Conservation (phyloP, 345 rosid genomes). For the Hevea brasiliensis region DNA sequence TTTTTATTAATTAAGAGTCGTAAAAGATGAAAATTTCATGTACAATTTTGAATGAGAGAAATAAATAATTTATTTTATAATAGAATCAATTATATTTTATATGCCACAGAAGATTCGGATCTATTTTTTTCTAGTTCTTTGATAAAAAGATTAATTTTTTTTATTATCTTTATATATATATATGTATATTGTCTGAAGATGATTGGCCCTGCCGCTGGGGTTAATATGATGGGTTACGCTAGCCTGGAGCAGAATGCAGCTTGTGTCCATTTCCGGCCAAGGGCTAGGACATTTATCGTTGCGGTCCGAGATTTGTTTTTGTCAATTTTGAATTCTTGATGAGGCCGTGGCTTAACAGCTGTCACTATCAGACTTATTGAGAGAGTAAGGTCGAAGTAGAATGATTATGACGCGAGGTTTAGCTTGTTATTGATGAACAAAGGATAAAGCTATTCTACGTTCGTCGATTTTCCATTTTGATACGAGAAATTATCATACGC, state of each 20-base stretch:
- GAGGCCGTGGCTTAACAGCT: slow-evolving; percentile 65
- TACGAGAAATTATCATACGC: too few relatives aligned
- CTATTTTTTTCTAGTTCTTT: slow-evolving; percentile 2
- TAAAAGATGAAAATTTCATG: too few relatives aligned
- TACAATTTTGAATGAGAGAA: too few relatives aligned
- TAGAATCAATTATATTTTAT: too few relatives aligned
- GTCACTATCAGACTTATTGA: slow-evolving; percentile 45
- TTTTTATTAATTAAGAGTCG: too few relatives aligned
- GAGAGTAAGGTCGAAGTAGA: slow-evolving; percentile 44
- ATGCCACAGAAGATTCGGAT: too few relatives aligned
- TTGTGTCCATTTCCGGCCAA: slow-evolving; percentile 56
- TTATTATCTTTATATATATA: slow-evolving; percentile 37
- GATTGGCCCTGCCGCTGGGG: slow-evolving; percentile 62
- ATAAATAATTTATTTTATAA: too few relatives aligned
- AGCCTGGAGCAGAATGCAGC: slow-evolving; percentile 48
- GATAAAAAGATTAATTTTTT: not conserved
- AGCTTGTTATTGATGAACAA: too few relatives aligned
- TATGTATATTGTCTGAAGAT: slow-evolving; percentile 57
- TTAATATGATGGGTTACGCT: slow-evolving; percentile 65
- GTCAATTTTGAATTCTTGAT: slow-evolving; percentile 62
- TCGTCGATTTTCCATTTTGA: too few relatives aligned
- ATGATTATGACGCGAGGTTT: too few relatives aligned
- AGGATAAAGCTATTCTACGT: too few relatives aligned
- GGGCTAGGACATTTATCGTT: slow-evolving; percentile 53
- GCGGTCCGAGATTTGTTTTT: slow-evolving; percentile 57